Evolutionary conservation across 768 basidiomycete species (phyloP), one percentile per base, ranked within the genome.

Genomic region (Lentinula raphanica): DNA sequence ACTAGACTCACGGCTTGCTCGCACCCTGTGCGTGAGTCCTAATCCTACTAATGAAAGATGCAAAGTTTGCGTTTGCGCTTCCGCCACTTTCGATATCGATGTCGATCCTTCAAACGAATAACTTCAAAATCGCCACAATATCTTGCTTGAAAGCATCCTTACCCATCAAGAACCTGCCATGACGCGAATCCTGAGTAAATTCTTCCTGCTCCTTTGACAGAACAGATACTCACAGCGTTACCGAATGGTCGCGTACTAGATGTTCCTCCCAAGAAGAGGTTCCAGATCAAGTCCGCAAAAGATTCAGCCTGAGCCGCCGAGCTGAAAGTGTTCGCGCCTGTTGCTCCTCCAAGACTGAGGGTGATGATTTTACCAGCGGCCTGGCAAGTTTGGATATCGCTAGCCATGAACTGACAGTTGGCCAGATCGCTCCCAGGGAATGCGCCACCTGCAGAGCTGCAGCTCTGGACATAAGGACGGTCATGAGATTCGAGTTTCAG

Each of bases 51-150:
- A 83, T 75, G 49, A 84, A 83, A 1, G 79, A 75, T 5, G 71
- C 71, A 54, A 75, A 81, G n/a, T 76, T 74, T 0, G 73, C n/a
- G n/a, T n/a, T n/a, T n/a, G n/a, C 68, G 45, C 71, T 70, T 39
- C 69, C 69, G 12, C 85, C 85, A 21, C 81, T 77, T 69, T 87
- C 86, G 56, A 88, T 83, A 65, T 87, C 86, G 28, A 88, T 66
- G 66, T 87, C 86, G 53, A 86, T 64, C 36, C 77, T 79, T 36
- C 13, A 31, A 9, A 63, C 48, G 13, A 49, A 7, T 13, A 28
- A 21, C 28, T n/a, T 29, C 54, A 19, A 54, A 8, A 19, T 48
- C 5, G 36, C 7, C n/a, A 53, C 44, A 31, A 13, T 21, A 7
- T 11, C 4, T 25, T 42, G n/a, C 39, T 28, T 2, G 50, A 36